Evolutionary conservation across 768 basidiomycete species (phyloP).

Genomic region (Phaeolepiota aurea): DNA sequence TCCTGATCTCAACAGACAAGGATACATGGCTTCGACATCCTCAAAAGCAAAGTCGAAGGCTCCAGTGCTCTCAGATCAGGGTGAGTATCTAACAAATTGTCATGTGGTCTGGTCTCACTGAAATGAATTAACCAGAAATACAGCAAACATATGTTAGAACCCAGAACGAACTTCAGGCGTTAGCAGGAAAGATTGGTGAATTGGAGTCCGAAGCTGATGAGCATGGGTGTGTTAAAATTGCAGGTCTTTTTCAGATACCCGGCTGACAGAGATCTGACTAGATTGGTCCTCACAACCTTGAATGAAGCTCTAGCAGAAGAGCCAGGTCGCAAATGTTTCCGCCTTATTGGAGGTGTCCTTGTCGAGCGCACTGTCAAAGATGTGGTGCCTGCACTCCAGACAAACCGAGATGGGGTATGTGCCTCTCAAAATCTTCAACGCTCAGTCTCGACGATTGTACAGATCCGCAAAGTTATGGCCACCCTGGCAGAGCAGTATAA

Average conservation of each 20-base stretch:
- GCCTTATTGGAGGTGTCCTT: conserved; percentile 90
- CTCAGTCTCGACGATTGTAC: conserved; percentile 11
- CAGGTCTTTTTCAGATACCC: conserved; percentile 2
- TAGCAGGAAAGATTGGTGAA: conserved; percentile 93
- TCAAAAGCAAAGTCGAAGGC: conserved; percentile 54
- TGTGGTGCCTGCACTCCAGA: conserved; percentile 82
- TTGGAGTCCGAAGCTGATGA: conserved; percentile 95
- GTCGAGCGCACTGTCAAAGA: conserved; percentile 96
- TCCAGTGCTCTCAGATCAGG: conserved; percentile 59
- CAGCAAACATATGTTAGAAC: conserved; percentile 75
- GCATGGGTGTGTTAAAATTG: conserved; percentile 56
- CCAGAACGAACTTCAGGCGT: conserved; percentile 84
- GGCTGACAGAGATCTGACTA: conserved; percentile 20
- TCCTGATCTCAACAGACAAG: conserved; percentile 1
- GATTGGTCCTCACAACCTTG: conserved; percentile 83
- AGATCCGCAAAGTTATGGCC: conserved; percentile 80
- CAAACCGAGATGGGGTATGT: conserved; percentile 82
- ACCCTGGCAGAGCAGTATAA: conserved; percentile 84
- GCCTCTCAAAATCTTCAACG: neutral
- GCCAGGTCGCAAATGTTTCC: conserved; percentile 91
- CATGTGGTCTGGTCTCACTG: conserved; percentile 24
- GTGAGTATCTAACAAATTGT: conserved; percentile 35
- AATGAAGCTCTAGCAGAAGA: conserved; percentile 76
- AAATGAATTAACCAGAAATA: conserved; percentile 61
- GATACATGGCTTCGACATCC: conserved; percentile 40